Percentiles rank a stretch among this genome's conserved stretches.
Conservation (phyloP, 139 green algal species). For the Chlorella sp. region DNA sequence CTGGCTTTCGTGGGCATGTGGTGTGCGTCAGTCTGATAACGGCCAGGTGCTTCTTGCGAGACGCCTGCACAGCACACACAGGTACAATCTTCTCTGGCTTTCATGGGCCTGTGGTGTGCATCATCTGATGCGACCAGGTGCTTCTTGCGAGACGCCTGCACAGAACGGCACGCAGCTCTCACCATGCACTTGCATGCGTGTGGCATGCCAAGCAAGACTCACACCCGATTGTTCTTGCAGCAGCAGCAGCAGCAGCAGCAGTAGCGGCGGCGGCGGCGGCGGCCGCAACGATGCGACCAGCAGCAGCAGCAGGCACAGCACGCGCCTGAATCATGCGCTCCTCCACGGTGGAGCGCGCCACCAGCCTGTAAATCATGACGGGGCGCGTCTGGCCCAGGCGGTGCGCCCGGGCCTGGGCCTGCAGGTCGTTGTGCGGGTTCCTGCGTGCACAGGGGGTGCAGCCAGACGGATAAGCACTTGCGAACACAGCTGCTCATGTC, state of each 20-base stretch:
- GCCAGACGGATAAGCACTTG: too few relatives aligned
- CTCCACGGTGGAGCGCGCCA: conserved; percentile 76
- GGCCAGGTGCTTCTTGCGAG: too few relatives aligned
- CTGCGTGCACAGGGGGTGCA: conserved; percentile 21
- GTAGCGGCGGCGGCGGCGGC: too few relatives aligned
- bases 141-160: background rate
- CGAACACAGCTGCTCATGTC: too few relatives aligned
- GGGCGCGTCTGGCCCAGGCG: conserved; percentile 64
- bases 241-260: background rate
- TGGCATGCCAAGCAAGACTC: background rate
- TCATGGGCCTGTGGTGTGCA: too few relatives aligned
- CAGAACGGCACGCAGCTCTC: background rate
- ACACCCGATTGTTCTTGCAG: background rate
- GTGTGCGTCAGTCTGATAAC: background rate
- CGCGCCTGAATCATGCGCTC: conserved; percentile 84
- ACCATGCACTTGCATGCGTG: background rate
- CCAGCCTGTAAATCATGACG: conserved; percentile 73
- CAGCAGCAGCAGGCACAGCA: background rate
- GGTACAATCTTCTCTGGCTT: too few relatives aligned
- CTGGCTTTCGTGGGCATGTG: background rate
- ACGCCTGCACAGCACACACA: background rate
- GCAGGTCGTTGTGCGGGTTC: conserved; percentile 79
- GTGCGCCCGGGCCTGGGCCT: conserved; percentile 67
- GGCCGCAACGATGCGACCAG: too few relatives aligned
- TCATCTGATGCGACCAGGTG: background rate